Evolutionary conservation across 164 flowering plant species (phyloP).

Genomic region (Vitis riparia): DNA sequence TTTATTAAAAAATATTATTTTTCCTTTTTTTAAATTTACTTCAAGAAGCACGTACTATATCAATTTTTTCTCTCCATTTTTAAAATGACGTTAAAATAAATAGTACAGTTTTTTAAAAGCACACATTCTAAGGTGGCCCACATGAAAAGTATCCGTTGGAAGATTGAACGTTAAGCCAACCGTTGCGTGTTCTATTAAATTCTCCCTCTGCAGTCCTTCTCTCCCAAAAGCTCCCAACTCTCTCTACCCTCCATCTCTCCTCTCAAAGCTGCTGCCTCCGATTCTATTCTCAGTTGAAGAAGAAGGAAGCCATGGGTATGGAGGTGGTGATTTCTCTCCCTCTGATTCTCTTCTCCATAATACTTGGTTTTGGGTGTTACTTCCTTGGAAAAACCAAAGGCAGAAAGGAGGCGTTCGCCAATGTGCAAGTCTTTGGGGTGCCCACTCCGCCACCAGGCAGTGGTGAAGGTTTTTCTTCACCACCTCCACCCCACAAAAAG

Average conservation of each 20-base stretch:
- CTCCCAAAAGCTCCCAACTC: not conserved
- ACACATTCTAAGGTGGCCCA: not conserved
- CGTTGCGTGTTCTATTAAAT: not conserved
- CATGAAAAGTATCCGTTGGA: conserved; percentile 31
- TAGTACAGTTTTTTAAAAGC: too few relatives aligned
- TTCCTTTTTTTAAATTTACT: too few relatives aligned
- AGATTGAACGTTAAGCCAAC: conserved; percentile 20
- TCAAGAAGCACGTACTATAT: too few relatives aligned
- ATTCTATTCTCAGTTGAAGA: not conserved
- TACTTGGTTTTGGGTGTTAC: conserved; percentile 71
- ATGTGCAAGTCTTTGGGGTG: conserved; percentile 44
- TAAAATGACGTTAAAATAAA: too few relatives aligned
- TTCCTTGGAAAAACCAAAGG: conserved; percentile 59
- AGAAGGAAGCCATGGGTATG: conserved; percentile 46
- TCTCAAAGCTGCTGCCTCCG: not conserved
- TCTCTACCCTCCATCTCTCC: conserved; percentile 15
- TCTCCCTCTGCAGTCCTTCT: not conserved
- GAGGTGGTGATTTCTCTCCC: conserved; percentile 71
- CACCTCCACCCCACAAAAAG: conserved; percentile 24
- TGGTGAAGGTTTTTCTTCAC: conserved; percentile 12
- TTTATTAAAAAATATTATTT: too few relatives aligned
- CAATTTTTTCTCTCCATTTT: too few relatives aligned
- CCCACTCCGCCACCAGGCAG: conserved; percentile 51
- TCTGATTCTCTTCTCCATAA: conserved; percentile 44
- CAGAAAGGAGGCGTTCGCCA: conserved; percentile 40